phyloP scores from a whole-genome alignment of 176 grass and related monocot genomes.

The Zizania latifolia region DNA sequence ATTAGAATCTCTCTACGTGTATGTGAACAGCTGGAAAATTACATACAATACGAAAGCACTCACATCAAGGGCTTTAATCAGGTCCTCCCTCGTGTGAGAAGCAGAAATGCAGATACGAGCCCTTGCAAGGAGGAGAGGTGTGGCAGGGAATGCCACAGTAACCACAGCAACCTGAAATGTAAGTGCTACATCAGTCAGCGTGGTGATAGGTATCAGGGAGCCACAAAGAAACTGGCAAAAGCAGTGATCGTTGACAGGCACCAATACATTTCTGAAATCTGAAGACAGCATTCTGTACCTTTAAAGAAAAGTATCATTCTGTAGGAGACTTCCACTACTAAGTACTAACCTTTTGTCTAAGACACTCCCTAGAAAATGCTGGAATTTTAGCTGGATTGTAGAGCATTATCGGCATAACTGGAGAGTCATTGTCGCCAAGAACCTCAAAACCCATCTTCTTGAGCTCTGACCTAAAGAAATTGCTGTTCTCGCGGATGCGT shows the following conservation, averaged over 20 bases:
- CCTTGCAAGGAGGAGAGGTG: conserved; percentile 70
- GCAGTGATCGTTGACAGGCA: too few relatives aligned
- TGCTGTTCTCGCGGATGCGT: conserved; percentile 79
- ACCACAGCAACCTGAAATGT: conserved; percentile 66
- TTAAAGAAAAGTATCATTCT: background rate
- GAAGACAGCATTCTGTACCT: background rate
- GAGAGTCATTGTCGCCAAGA: conserved; percentile 84
- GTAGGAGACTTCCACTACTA: background rate
- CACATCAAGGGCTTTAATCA: conserved; percentile 75
- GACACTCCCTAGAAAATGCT: conserved; percentile 78
- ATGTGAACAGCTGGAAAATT: background rate
- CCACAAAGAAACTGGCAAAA: too few relatives aligned
- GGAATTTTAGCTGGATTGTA: conserved; percentile 89
- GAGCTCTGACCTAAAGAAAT: conserved; percentile 87
- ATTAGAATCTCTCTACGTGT: background rate
- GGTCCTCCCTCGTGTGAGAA: conserved; percentile 71
- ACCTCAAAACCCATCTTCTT: conserved; percentile 94
- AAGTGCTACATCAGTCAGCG: background rate
- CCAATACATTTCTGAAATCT: too few relatives aligned
- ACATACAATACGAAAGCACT: background rate
- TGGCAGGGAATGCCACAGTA: conserved; percentile 74
- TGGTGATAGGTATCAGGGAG: background rate
- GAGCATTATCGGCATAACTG: conserved; percentile 88
- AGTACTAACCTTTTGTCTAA: conserved; percentile 73
- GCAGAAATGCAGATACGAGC: conserved; percentile 80